Percentiles rank a stretch among this genome's conserved stretches.
Conservation (phyloP, 2,329 filamentous ascomycete genomes). For the Nemania bipapillata region DNA sequence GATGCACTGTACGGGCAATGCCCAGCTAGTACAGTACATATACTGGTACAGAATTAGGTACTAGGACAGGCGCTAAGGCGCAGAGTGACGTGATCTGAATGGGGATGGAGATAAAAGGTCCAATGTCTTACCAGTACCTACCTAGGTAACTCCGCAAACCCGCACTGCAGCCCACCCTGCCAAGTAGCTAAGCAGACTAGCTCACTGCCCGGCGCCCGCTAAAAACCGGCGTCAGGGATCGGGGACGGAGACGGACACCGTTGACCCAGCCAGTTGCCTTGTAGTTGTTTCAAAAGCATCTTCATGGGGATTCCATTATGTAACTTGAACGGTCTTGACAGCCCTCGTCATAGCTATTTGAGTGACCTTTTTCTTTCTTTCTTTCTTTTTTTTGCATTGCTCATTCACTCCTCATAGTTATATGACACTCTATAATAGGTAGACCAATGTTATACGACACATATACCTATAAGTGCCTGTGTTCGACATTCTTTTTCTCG, state of each 20-base stretch:
- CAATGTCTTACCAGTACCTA: neutral
- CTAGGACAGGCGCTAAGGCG: neutral
- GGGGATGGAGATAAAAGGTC: neutral
- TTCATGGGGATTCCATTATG: slow-evolving; percentile 17
- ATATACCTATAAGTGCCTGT: no score
- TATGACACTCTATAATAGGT: no score
- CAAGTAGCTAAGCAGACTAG: neutral
- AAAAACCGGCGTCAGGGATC: neutral
- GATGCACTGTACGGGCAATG: neutral
- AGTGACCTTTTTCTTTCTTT: no score
- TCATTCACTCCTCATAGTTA: no score
- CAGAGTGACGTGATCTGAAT: neutral
- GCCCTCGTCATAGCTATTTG: no score
- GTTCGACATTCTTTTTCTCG: no score
- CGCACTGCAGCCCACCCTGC: neutral
- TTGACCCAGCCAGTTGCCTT: neutral
- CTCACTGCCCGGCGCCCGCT: slow-evolving; percentile 2
- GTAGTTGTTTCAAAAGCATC: neutral
- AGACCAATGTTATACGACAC: no score
- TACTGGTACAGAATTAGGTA: no score
- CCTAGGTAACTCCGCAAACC: no score
- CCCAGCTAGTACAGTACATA: neutral
- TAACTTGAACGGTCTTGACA: slow-evolving; percentile 5
- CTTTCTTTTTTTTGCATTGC: no score
- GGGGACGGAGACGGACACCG: neutral